Base-by-base conservation (phyloP, 352 stramenopile species). In the Phytophthora pseudosyringae region DNA sequence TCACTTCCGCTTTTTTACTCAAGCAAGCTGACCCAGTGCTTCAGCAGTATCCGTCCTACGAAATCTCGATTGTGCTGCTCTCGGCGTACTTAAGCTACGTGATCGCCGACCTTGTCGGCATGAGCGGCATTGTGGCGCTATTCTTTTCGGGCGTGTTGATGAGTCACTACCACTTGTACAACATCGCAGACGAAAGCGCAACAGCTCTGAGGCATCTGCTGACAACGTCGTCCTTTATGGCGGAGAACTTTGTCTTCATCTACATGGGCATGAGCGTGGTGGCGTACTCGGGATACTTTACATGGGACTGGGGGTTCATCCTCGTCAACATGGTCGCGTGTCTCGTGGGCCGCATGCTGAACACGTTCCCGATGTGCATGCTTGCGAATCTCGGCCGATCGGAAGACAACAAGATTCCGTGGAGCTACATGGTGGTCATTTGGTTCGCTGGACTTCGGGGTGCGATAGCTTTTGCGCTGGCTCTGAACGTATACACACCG, bases 81-180 rank as follows among this genome's bases (percentile, higher is more conserved):
- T 94, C 84, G 4, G 84, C 84, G 13, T 94, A 94, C 56, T 71
- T 92, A 55, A 93, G 83, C 57, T 94, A 94, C 50, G 76, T 97
- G 21, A 83, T 84, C 5, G 85, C 82, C 1, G 85, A 96, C 43
- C 59, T 93, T 29, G 79, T 84, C 7, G 82, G 83, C 9, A 74
- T 97, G 32, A 96, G 86, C 61, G 94, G 96, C 13, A 98, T 99
- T 55, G 92, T 99, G 21, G 94, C 92, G 9, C 88, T 98, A 48
- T 94, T 98, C 46, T 98, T 98, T 67, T 97, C 87, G 28, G 96
- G 86, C n/a, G 85, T 94, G 35, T 58, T 94, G 43, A 96, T 94
- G 75, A 91, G 86, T 56, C 88, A 96, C 67, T 96, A 96, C 52
- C 86, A 96, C 58, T 45, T 96, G 39, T 85, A 94, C 62, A 94